Percentiles rank a stretch among this genome's conserved stretches.
Evolutionary conservation across 805 yeast species (phyloP).

Genomic region (Suhomyces faveliae): DNA sequence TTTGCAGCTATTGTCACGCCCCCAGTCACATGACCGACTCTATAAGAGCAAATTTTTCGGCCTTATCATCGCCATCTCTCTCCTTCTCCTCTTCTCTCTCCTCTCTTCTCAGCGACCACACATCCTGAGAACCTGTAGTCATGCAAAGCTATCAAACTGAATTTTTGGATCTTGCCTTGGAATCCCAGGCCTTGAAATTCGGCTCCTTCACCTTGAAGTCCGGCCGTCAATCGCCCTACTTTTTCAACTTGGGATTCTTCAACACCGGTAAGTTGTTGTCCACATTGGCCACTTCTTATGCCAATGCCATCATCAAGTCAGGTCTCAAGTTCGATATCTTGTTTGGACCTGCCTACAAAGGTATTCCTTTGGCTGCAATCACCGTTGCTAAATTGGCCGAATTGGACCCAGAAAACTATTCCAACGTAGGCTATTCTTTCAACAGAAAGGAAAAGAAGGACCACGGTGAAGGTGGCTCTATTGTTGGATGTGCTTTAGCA

Average conservation of each 20-base stretch:
- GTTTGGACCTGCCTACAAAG: constrained; percentile 98
- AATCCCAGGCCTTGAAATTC: constrained; percentile 78
- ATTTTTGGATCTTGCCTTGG: constrained; percentile 80
- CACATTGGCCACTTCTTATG: constrained; percentile 85
- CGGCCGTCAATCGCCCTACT: constrained; percentile 93
- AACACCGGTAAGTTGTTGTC: constrained; percentile 74
- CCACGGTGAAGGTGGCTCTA: constrained; percentile 96
- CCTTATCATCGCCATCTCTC: constrained; percentile 2
- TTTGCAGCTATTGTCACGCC: neutral
- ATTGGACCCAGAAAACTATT: constrained; percentile 76
- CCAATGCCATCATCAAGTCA: constrained; percentile 77
- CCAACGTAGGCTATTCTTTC: constrained; percentile 80
- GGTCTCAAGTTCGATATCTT: constrained; percentile 84
- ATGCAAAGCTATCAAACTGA: constrained; percentile 55
- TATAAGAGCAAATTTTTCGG: neutral
- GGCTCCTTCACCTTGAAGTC: constrained; percentile 89
- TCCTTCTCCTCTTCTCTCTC: constrained; percentile 2
- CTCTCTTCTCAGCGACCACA: constrained; percentile 2
- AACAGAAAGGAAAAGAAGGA: constrained; percentile 96
- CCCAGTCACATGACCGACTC: neutral
- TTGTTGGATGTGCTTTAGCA: constrained; percentile 78
- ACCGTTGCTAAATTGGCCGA: constrained; percentile 92
- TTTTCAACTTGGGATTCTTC: constrained; percentile 91
- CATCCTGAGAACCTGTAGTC: constrained; percentile 2
- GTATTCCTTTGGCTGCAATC: constrained; percentile 91